Base-by-base conservation (phyloP, 1,284 basidiomycete genomes). In the Cryptococcus sp. region DNA sequence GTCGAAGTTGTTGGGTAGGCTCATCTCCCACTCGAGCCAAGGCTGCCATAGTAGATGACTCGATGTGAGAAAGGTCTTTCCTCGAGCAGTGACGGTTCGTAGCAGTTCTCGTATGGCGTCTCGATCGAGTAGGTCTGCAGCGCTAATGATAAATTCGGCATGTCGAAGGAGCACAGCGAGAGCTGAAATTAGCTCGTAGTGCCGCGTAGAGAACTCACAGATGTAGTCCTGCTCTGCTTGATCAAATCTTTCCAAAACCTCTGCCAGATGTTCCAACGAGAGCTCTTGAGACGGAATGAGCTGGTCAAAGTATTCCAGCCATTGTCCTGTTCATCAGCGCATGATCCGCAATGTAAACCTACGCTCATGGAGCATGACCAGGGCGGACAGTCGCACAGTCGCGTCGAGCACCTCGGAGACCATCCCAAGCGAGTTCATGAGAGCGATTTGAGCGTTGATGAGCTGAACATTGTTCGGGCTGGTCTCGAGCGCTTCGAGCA, bases 221-320 rank as follows among this genome's bases (percentile, higher is more conserved):
- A 89, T 64, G 65, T 91, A 91, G 61, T 92, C 88, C 16, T 70
- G 73, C 65, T 88, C 86, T 16, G 88, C 87, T 39, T 77, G 78
- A 37, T 76, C 71, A 63, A 84, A 90, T 39, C 82, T 57, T n/a
- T 78, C 77, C 48, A 87, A 68, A 11, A 87, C 66, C 40, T 82
- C 80, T 36, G 78, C 62, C 21, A 82, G 73, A 12, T 77, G 79
- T 41, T 80, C 77, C 9, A 68, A 46, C n/a, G 45, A 57, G 4
- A 65, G 37, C 1, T 55, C 54, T 21, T 39, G 33, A 10, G 50
- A n/a, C 14, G 41, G n/a, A 31, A 66, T 41, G 18, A 56, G 46
- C 11, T 47, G 43, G 32, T 70, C 59, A 39, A 72, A 45, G 35
- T 63, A 58, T 7, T 42, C 38, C 4, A 59, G 33, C 69, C 69